A percentile compares a stretch with the other conserved stretches of the same genome.
These are phyloP conservation scores for Cordyceps pruinosa DNA, from an alignment of 2,329 filamentous ascomycete genomes.

Conservation along the genomic window DNA sequence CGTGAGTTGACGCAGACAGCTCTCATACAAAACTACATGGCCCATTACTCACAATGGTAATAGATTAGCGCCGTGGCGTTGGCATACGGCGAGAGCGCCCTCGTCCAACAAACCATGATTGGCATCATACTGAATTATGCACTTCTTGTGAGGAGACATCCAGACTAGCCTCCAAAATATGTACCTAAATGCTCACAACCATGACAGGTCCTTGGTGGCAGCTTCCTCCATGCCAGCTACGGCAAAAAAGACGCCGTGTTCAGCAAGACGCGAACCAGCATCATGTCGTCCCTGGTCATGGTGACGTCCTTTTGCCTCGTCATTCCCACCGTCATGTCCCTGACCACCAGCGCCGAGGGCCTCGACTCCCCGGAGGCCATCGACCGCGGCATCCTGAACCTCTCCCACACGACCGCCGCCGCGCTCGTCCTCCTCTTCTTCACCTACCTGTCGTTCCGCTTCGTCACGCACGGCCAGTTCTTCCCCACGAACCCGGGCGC, in stretches of 20 bases:
- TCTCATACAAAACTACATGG: too few relatives aligned
- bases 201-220: conserved; percentile 14
- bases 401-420: conserved; percentile 14
- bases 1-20: background rate
- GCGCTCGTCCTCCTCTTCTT: conserved; percentile 14
- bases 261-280: conserved; percentile 14
- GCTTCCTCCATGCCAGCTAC: conserved; percentile 16
- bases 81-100: background rate
- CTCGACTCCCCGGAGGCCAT: conserved; percentile 9
- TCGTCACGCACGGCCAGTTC: conserved; percentile 14
- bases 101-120: conserved; percentile 15
- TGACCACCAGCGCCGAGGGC: background rate
- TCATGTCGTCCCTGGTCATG: conserved; percentile 17
- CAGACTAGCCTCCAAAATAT: background rate
- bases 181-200: background rate
- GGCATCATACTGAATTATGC: conserved; percentile 15
- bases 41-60: background rate
- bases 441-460: conserved; percentile 15
- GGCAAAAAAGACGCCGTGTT: conserved; percentile 15
- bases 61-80: conserved; percentile 8
- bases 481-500: conserved; percentile 11
- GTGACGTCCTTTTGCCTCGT: conserved; percentile 15
- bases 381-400: conserved; percentile 10
- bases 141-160: background rate
- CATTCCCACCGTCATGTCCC: conserved; percentile 15